Evolutionary conservation across 2,329 filamentous ascomycete genomes (phyloP).

Genomic region (Sporothrix pseudoabietina): DNA sequence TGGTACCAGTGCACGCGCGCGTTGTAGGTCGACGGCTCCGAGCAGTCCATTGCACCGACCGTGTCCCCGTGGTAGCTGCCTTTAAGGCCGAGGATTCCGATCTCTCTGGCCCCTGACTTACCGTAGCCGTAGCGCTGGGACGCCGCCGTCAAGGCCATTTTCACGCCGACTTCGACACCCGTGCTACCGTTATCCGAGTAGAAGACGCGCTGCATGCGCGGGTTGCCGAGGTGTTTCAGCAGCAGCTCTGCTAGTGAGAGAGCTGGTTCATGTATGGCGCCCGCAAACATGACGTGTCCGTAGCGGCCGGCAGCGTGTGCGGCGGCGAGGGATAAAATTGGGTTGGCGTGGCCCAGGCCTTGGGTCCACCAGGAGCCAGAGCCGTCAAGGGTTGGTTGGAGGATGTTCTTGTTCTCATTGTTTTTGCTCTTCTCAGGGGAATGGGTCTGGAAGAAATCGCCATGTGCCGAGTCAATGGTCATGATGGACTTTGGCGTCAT

Average conservation of each 20-base stretch:
- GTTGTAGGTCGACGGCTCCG: constrained; percentile 76
- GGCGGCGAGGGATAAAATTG: constrained; percentile 69
- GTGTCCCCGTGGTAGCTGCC: constrained; percentile 87
- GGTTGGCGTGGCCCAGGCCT: constrained; percentile 78
- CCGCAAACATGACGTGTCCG: constrained; percentile 86
- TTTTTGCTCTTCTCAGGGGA: neutral
- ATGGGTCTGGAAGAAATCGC: constrained; percentile 71
- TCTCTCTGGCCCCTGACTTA: constrained; percentile 44
- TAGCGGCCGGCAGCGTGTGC: constrained; percentile 82
- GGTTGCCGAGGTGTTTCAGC: constrained; percentile 61
- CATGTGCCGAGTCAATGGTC: constrained; percentile 77
- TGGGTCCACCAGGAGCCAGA: constrained; percentile 94
- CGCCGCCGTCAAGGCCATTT: constrained; percentile 77
- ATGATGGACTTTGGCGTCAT: constrained; percentile 65
- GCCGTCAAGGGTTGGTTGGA: constrained; percentile 74
- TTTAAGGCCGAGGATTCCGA: constrained; percentile 73
- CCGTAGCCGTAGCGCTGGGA: constrained; percentile 68
- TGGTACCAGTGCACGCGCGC: constrained; percentile 85
- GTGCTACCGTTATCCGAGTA: constrained; percentile 85
- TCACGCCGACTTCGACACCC: constrained; percentile 79
- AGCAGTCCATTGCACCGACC: constrained; percentile 84
- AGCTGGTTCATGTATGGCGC: constrained; percentile 76
- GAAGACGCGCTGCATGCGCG: constrained; percentile 70
- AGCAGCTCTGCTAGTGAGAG: constrained; percentile 68
- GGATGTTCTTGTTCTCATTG: constrained; percentile 38